These are phyloP conservation scores for Reutealis trisperma DNA, from an alignment of 345 rosid genomes.

Conservation along the genomic window DNA sequence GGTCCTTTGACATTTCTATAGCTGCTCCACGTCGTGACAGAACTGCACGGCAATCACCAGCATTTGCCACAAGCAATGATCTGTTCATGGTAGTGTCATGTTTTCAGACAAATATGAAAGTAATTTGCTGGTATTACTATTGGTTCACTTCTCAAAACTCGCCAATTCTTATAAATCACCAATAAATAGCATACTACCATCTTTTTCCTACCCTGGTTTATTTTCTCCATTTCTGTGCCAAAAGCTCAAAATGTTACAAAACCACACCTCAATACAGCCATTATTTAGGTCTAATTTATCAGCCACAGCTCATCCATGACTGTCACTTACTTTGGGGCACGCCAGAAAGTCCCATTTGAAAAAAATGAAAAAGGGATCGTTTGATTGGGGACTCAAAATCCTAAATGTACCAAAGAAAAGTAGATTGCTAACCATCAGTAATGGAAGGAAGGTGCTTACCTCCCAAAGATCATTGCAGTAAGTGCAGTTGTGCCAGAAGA, in stretches of 20 bases:
- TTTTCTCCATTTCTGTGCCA: neutral
- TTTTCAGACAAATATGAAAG: neutral
- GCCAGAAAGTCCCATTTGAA: neutral
- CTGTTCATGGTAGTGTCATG: conserved; percentile 27
- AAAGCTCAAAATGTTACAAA: no score
- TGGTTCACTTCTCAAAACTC: neutral
- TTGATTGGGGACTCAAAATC: neutral
- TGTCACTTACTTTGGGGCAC: no score
- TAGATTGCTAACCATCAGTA: neutral
- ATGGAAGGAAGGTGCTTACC: conserved; percentile 35
- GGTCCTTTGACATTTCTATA: conserved; percentile 74
- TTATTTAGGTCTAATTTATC: no score
- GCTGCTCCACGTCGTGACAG: conserved; percentile 63
- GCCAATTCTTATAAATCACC: neutral
- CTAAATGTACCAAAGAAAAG: neutral
- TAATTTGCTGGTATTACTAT: neutral
- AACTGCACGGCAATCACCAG: conserved; percentile 91
- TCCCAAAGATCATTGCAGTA: conserved; percentile 80
- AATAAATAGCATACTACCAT: neutral
- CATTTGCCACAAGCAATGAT: conserved; percentile 86
- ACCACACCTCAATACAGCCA: no score
- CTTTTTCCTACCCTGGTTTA: neutral
- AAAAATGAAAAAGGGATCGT: neutral
- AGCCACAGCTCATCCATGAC: no score
- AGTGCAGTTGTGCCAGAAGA: conserved; percentile 91